phyloP scores from a whole-genome alignment of 352 stramenopile species.

The Phytophthora boehmeriae region DNA sequence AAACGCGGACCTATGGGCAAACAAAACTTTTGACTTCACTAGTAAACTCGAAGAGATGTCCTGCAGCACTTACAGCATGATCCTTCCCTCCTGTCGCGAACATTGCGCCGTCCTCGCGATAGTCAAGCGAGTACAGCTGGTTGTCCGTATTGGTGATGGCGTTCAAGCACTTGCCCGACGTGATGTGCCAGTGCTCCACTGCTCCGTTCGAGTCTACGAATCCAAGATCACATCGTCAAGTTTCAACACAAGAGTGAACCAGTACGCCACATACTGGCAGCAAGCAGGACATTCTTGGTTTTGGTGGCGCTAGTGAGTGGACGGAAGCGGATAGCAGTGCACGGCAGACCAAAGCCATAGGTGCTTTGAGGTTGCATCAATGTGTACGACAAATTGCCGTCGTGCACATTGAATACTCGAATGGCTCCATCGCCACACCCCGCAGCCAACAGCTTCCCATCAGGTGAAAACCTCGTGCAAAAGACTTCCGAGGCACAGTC shows the following conservation, averaged over 20 bases:
- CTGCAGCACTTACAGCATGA: conserved; percentile 51
- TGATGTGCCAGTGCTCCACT: conserved; percentile 94
- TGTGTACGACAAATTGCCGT: conserved; percentile 82
- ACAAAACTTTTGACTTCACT: no score
- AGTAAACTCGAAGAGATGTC: neutral
- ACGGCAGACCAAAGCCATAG: conserved; percentile 78
- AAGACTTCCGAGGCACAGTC: conserved; percentile 91
- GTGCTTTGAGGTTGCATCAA: conserved; percentile 75
- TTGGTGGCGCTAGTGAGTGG: conserved; percentile 81
- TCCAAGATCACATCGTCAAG: neutral
- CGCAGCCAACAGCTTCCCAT: conserved; percentile 83
- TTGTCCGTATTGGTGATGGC: conserved; percentile 89
- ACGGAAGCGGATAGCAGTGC: conserved; percentile 85
- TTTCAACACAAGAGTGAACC: neutral
- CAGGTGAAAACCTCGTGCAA: conserved; percentile 85
- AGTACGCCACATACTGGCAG: conserved; percentile 67
- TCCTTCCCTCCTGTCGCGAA: conserved; percentile 92
- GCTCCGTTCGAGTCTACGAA: conserved; percentile 84
- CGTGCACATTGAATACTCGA: conserved; percentile 81
- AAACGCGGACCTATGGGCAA: conserved; percentile 63
- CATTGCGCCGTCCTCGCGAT: conserved; percentile 79
- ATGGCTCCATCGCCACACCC: conserved; percentile 89
- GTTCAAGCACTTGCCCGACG: conserved; percentile 91
- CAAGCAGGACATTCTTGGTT: conserved; percentile 90
- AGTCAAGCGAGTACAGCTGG: conserved; percentile 91